Evolutionary conservation across 1,139 yeast species (phyloP), one percentile per base, ranked within the genome.

Genomic region (Yamadazyma kanchanaburiensis): DNA sequence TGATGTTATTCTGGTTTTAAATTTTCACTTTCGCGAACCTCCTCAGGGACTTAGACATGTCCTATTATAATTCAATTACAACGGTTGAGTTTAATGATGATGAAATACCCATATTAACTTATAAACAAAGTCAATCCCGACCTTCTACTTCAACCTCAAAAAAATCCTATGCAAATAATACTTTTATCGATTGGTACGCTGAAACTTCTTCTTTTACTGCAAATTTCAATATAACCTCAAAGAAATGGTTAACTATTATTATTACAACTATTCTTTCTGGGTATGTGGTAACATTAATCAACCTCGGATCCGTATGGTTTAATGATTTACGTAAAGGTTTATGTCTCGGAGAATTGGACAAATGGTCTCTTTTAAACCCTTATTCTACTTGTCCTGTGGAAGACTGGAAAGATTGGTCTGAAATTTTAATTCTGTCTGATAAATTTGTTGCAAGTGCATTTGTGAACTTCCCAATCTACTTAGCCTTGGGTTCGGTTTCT

Each of bases 161-260:
- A n/a, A n/a, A n/a, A n/a, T n/a, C n/a, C n/a, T 51, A 49, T 38
- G 60, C 58, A 27, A 48, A 57, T 35, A 59, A 58, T 38, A 60
- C 70, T 11, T 65, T 51, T 35, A 63, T 66, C 15, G 70, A 65
- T 36, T 57, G 63, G 63, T 46, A 46, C 24, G 38, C 34, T 12
- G 62, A 57, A 27, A 46, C 57, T 1, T 35, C 42, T 22, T 28
- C 31, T n/a, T 42, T 41, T 8, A 41, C 49, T n/a, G 37, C 33
- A 11, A 28, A 33, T 12, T 28, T 46, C 0, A 14, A 6, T 5
- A 38, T 38, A 11, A 20, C 35, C 5, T 35, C 43, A 13, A 38
- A 39, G 26, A 70, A 71, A 40, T 84, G 94, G 94, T 33, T 71
- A 3, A 70, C 77, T 0, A 54, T 85, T n/a, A 55, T 79, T 0